Evolutionary conservation across 2,329 filamentous ascomycete genomes (phyloP), one percentile per base, ranked within the genome.

Genomic region (Colletotrichum sp.): DNA sequence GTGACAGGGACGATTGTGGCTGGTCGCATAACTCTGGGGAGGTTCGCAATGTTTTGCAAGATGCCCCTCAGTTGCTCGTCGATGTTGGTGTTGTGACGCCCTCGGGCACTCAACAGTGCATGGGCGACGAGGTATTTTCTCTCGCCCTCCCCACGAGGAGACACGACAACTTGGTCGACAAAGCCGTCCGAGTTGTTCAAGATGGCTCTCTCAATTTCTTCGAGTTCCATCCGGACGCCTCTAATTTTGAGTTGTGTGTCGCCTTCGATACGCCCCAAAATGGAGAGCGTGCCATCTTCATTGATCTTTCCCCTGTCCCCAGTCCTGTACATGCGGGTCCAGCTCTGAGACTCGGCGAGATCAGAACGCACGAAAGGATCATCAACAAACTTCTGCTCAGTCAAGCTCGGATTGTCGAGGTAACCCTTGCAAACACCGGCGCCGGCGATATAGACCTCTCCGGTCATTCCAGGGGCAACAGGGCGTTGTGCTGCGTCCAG

Each of bases 221-320:
- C 76, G 0, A 90, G 77, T 13, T 90, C 87, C 27, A 89, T 83
- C 1, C 86, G 82, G 9, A 85, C 63, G 0, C 86, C 86, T 4
- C 82, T 79, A 2, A 89, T 77, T 75, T 89, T 89, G 74, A 88
- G 77, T 59, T 86, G 83, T 1, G 82, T 84, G 64, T 88, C 85
- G 6, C 84, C 85, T 2, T 74, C 78, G 2, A 85, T 82, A 0
- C 86, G 83, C 1, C 84, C 84, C 9, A 81, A 66, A 36, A 84
- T 21, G 6, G n/a, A 21, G 1, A 68, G 54, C 15, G 51, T 38
- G 21, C 54, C 55, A 24, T 68, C 54, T 3, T 36, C 8, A 2
- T 18, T 27, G 33, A 59, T 58, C 6, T 21, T 31, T 3, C 65
- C 65, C 33, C 43, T 68, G 36, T 68, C 54, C 3, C 65, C 65